Conservation (phyloP, 108 stramenopile genomes). For the Aurantiochytrium sp. region DNA sequence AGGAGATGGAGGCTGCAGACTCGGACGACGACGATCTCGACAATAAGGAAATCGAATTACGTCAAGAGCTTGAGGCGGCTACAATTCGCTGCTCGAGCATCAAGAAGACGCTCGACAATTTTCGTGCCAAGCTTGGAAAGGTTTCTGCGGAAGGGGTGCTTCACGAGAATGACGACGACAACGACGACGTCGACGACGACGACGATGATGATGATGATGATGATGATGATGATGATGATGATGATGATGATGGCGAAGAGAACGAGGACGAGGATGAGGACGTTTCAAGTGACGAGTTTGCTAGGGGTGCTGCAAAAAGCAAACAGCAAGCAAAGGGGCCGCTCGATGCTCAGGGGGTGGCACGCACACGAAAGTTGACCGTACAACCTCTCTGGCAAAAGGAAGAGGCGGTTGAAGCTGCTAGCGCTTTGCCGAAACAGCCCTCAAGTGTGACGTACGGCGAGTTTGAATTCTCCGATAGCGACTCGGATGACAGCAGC, state of each 20-base stretch:
- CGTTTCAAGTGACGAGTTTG: too few relatives aligned
- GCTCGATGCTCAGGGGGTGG: too few relatives aligned
- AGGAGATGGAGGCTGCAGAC: neutral
- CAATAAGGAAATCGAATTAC: neutral
- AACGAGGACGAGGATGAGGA: neutral
- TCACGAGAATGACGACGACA: neutral
- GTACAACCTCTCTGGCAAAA: too few relatives aligned
- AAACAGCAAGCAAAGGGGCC: too few relatives aligned
- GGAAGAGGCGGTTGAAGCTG: too few relatives aligned
- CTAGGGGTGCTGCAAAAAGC: too few relatives aligned
- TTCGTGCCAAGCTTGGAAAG: neutral
- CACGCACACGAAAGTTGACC: too few relatives aligned
- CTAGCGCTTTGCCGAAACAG: too few relatives aligned
- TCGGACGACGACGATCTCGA: conserved; percentile 5
- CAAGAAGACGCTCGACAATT: neutral
- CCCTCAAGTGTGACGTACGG: neutral
- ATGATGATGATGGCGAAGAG: neutral
- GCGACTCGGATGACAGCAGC: neutral
- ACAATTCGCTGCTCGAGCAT: neutral
- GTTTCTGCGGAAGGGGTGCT: too few relatives aligned
- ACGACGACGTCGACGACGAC: neutral
- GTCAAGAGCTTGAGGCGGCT: neutral
- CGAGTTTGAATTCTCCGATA: neutral
- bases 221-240: neutral
- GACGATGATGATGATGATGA: neutral